Base-by-base conservation (phyloP, 2,329 filamentous ascomycete genomes). In the Anisogramma anomala region DNA sequence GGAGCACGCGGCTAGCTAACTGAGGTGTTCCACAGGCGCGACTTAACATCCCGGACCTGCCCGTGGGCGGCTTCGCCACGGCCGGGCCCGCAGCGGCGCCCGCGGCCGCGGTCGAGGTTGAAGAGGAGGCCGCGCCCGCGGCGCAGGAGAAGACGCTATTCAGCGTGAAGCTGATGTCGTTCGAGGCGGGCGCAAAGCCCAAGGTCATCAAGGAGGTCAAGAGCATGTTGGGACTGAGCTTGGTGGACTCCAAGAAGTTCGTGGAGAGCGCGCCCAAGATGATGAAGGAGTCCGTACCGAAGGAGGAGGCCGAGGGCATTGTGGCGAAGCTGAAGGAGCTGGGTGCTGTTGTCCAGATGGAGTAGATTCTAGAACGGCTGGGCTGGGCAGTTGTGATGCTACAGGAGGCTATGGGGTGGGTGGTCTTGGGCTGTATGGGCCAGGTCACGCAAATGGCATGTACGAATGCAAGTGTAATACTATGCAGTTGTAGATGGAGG, bases 141-240 rank as follows among this genome's bases (percentile, higher is more conserved):
- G 81, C 87, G 53, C 86, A 91, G 64, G 94, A 96, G 77, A 96
- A 81, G 80, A 89, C 89, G 3, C 76, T 98, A 48, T 99, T 99
- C 75, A 94, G 83, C 62, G 67, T 99, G 51, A 96, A 95, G 71
- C 79, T 99, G 49, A 74, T 84, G 64, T 82, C 82, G 26, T 93
- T 96, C 61, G 93, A 98, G 39, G 73, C 87, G 20, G 73, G 67
- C 37, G 70, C 89, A 50, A 99, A 99, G 74, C 87, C 93, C 56
- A 99, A 99, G 82, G 72, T 98, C 56, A 99, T 98, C 75, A 99
- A 99, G 77, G 91, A 99, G 72, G 76, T 99, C 70, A 99, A 99
- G 79, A 80, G 78, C 58, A 74, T 98, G 77, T 71, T 99, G 47
- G 91, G 91, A 32, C 68, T 98, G 59, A 93, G 84, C 62, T 74